Base-by-base conservation (phyloP, 1,284 basidiomycete species). In the Erythrobasidium hasegawianum region DNA sequence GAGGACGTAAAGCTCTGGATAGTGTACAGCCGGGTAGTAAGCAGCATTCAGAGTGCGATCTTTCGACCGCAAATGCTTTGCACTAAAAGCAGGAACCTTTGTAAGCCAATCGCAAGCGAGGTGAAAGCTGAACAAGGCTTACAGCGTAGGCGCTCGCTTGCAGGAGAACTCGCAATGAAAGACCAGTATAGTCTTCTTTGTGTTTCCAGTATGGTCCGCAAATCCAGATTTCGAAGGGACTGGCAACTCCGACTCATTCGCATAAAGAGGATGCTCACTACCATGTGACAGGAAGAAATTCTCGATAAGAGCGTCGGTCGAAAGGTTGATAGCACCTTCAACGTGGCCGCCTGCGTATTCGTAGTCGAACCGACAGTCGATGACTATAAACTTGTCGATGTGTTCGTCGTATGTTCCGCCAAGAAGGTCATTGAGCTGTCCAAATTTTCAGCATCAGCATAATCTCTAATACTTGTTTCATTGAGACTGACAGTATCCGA, bases 161-260 rank as follows among this genome's bases (percentile, higher is more conserved):
- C 84, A 87, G 74, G 90, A 94, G 76, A 97, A 97, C 80, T 99
- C 95, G 82, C 95, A 98, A 78, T 99, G 95, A 81, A 99, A 97
- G 66, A 99, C 84, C 55, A 98, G 79, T 18, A 98, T 81, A 2
- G 83, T 90, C 82, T 90, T 96, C 77, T 80, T 86, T 62, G 79
- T 79, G 43, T 58, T 76, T 1, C 79, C 72, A 16, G 75, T 75
- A 1, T 40, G 14, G 20, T 76, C 76, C 0, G 76, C 67, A 70
- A 91, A 87, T 22, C 91, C 90, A 76, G 91, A 95, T 65, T 87
- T 83, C 62, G 88, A 89, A 1, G 90, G 87, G 57, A 75, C 78
- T 2, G 93, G 92, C 73, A 86, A 85, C 60, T 78, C 75, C 57
- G 76, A 68, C 33, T 73, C 68, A 71, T 74, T 65, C 73, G 59